Evolutionary conservation across 176 grass and related monocot genomes (phyloP).

Genomic region (Paspalum vaginatum): DNA sequence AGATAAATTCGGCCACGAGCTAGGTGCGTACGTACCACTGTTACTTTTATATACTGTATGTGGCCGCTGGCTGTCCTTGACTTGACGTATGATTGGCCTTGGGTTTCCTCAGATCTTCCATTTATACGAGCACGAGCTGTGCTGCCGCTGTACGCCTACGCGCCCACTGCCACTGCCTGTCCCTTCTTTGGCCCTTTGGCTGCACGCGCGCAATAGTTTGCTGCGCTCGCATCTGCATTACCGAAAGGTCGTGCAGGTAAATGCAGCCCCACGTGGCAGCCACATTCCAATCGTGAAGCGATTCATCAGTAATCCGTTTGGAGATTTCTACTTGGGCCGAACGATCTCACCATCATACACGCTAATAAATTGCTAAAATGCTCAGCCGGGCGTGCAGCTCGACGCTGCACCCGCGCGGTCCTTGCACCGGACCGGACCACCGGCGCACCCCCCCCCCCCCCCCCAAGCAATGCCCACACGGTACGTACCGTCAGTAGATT

Average conservation of each 20-base stretch:
- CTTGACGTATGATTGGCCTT: slow-evolving; percentile 38
- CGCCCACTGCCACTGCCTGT: neutral
- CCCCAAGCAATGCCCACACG: neutral
- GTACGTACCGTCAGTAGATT: slow-evolving; percentile 5
- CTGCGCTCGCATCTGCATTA: neutral
- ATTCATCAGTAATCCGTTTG: too few species aligned
- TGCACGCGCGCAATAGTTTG: neutral
- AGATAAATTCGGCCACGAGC: neutral
- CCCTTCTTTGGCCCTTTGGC: neutral
- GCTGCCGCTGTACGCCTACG: neutral
- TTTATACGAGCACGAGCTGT: neutral
- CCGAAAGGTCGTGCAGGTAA: neutral
- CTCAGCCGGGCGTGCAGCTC: too few species aligned
- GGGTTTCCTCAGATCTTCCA: slow-evolving; percentile 21
- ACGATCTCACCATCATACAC: too few species aligned
- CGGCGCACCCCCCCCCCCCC: too few species aligned
- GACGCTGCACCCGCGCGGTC: neutral
- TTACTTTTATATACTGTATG: neutral
- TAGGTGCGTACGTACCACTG: neutral
- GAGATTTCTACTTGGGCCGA: too few species aligned
- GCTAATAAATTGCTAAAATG: too few species aligned
- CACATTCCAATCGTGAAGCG: too few species aligned
- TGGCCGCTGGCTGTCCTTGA: neutral
- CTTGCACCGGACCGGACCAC: neutral
- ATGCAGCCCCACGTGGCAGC: neutral